Conservation (phyloP, 345 rosid genomes). For the Citrus mangshanensis region DNA sequence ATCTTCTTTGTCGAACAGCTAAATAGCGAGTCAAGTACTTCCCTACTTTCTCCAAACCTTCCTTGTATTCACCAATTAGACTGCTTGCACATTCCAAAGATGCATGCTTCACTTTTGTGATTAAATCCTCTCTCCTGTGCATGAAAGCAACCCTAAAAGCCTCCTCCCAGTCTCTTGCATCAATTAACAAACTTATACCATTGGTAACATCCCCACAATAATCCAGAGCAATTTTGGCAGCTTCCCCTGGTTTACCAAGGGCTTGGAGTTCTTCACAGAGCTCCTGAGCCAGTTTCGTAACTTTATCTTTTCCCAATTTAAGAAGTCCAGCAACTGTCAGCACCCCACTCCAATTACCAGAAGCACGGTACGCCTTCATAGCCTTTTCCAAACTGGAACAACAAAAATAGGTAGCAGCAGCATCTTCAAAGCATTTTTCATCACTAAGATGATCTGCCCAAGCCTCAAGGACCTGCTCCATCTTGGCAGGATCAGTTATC, state of each 20-base stretch:
- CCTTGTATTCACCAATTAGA: constrained; percentile 64
- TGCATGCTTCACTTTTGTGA: constrained; percentile 59
- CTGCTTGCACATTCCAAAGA: constrained; percentile 73
- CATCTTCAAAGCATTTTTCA: constrained; percentile 78
- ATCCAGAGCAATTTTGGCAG: constrained; percentile 90
- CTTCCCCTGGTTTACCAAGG: constrained; percentile 90
- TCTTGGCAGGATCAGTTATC: constrained; percentile 57
- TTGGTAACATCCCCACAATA: constrained; percentile 67
- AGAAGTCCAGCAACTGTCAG: constrained; percentile 82
- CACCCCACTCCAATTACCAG: constrained; percentile 90
- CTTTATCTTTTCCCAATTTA: constrained; percentile 66
- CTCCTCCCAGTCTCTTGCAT: constrained; percentile 95
- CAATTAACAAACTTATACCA: constrained; percentile 66
- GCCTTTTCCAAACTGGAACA: constrained; percentile 74
- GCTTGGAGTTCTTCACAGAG: constrained; percentile 92
- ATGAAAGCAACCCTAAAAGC: constrained; percentile 79
- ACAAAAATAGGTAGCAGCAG: constrained; percentile 81
- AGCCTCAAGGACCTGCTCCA: constrained; percentile 69
- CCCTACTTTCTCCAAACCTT: constrained; percentile 81
- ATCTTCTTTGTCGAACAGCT: constrained; percentile 93
- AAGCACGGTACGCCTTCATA: constrained; percentile 79
- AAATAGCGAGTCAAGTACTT: constrained; percentile 91
- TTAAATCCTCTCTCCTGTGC: constrained; percentile 58
- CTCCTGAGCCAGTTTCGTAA: constrained; percentile 72
- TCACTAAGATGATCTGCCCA: constrained; percentile 88